phyloP scores from a whole-genome alignment of 164 flowering plant species.

The Liquidambar formosana region DNA sequence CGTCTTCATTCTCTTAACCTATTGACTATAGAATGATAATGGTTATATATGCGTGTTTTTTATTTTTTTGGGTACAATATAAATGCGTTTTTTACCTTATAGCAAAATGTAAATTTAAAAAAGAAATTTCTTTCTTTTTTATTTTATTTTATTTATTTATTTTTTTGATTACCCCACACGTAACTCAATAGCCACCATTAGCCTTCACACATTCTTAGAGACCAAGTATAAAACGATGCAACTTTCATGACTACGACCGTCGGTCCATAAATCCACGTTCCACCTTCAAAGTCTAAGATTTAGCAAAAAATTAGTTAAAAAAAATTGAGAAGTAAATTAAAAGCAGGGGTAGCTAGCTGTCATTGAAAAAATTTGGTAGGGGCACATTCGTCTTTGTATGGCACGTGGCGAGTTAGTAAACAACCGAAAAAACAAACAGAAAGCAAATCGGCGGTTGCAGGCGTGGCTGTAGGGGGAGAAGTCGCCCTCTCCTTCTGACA shows the following conservation, averaged over 20 bases:
- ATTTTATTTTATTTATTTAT: no score
- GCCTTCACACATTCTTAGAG: neutral
- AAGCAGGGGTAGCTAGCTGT: neutral
- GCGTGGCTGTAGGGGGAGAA: conserved; percentile 39
- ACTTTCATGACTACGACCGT: conserved; percentile 14
- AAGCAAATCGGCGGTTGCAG: conserved; percentile 35
- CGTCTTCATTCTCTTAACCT: no score
- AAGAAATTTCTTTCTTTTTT: no score
- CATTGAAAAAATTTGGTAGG: neutral
- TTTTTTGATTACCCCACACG: no score
- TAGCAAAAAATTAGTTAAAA: neutral
- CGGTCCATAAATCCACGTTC: conserved; percentile 7
- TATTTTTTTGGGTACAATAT: no score
- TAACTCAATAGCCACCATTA: no score
- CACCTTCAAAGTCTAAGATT: conserved; percentile 6
- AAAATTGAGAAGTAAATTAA: neutral
- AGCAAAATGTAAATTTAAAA: no score
- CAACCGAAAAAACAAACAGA: conserved; percentile 12
- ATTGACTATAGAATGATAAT: no score
- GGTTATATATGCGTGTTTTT: no score
- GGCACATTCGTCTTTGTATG: conserved; percentile 12
- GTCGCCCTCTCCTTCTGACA: conserved; percentile 48
- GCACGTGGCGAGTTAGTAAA: conserved; percentile 20
- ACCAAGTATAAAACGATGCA: conserved; percentile 6
- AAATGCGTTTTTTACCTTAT: no score